Evolutionary conservation across 441 rosid genomes (phyloP).

Genomic region (Corymbia citriodora): DNA sequence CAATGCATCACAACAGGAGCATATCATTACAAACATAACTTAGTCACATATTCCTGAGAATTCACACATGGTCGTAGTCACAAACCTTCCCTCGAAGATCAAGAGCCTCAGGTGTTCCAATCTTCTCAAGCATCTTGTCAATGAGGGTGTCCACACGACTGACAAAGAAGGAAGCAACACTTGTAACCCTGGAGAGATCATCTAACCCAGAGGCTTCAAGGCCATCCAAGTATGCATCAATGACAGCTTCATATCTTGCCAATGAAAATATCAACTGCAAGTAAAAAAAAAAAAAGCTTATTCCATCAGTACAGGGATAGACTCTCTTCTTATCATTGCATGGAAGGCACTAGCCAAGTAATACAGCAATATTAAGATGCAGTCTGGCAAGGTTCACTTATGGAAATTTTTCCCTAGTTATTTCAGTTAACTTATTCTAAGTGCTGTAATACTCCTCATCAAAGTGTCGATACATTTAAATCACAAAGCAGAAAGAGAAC

Average conservation of each 20-base stretch:
- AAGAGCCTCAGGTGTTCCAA: constrained; percentile 92
- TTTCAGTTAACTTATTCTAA: not conserved
- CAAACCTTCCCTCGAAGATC: constrained; percentile 94
- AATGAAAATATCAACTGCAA: constrained; percentile 92
- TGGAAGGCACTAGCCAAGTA: not conserved
- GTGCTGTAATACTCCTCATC: not conserved
- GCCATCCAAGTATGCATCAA: constrained; percentile 98
- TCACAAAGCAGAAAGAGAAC: not conserved
- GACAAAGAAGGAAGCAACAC: constrained; percentile 97
- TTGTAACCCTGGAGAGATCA: constrained; percentile 93
- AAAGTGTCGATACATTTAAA: not conserved
- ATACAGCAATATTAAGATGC: not conserved
- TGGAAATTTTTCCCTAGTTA: not conserved
- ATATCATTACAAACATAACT: not conserved
- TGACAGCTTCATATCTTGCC: constrained; percentile 90
- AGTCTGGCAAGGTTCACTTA: not conserved
- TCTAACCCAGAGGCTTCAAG: constrained; percentile 90
- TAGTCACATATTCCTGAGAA: not conserved
- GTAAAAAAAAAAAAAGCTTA: not conserved
- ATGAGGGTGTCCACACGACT: constrained; percentile 94
- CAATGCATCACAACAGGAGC: not conserved
- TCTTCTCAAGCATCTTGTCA: constrained; percentile 92
- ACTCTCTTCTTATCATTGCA: not conserved
- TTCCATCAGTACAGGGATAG: not conserved
- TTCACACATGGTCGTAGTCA: not conserved